phyloP scores from a whole-genome alignment of 1,139 yeast genomes.

The Scheffersomyces quercinus region DNA sequence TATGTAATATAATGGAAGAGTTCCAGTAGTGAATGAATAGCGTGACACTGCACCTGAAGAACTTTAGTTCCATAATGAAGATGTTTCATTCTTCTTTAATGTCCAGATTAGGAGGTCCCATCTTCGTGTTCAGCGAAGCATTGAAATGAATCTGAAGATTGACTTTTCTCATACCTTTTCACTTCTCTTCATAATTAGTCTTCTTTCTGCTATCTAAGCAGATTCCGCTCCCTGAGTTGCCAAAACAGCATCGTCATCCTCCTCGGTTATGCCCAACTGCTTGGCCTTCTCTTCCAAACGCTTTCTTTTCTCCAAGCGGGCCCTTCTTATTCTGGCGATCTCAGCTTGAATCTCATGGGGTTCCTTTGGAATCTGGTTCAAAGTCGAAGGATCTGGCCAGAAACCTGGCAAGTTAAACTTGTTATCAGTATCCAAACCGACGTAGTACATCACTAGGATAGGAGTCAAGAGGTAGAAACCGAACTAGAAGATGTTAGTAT shows the following conservation, averaged over 20 bases:
- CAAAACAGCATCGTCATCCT: constrained; percentile 18
- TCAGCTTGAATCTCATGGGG: constrained; percentile 91
- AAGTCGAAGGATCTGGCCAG: constrained; percentile 95
- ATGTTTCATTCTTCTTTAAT: no score
- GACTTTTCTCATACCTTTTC: not conserved
- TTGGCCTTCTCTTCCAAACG: constrained; percentile 72
- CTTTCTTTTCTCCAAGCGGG: constrained; percentile 68
- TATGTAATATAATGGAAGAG: no score
- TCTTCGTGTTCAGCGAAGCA: no score
- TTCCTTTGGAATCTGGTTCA: constrained; percentile 89
- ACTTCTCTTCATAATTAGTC: not conserved
- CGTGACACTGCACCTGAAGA: no score
- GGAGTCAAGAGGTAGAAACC: constrained; percentile 87
- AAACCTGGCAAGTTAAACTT: constrained; percentile 92
- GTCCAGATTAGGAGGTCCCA: no score
- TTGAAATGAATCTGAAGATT: no score
- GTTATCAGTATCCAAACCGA: constrained; percentile 85
- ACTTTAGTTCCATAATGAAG: no score
- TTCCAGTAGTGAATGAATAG: no score
- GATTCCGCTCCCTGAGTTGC: no score
- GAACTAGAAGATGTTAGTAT: constrained; percentile 49
- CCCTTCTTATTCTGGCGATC: constrained; percentile 79
- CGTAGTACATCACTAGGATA: constrained; percentile 85
- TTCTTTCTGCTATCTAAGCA: not conserved
- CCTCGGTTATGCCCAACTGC: constrained; percentile 60